Conservation (phyloP, 2,329 filamentous ascomycete genomes). For the Nectriaceae sp. region DNA sequence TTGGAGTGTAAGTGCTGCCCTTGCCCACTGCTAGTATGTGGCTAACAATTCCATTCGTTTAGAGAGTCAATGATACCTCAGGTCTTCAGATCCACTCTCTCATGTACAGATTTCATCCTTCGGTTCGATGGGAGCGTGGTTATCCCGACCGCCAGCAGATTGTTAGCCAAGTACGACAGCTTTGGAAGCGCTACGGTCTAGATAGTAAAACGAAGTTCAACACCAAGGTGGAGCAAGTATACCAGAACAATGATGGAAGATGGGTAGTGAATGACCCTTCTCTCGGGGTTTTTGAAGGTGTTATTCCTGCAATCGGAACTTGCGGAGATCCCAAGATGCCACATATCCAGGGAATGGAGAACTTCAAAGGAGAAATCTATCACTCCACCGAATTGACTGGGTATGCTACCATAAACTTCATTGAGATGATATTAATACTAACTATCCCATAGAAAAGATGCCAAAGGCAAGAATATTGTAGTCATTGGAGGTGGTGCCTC, state of each 20-base stretch:
- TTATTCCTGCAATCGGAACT: constrained; percentile 77
- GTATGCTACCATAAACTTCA: constrained; percentile 26
- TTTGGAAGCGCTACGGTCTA: constrained; percentile 77
- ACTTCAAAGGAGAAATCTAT: constrained; percentile 70
- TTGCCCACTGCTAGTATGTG: not conserved
- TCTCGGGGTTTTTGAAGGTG: constrained; percentile 74
- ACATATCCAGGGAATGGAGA: constrained; percentile 67
- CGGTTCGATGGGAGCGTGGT: constrained; percentile 71
- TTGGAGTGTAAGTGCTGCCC: constrained; percentile 63
- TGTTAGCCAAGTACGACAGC: constrained; percentile 65
- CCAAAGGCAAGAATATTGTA: constrained; percentile 72
- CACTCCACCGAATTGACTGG: constrained; percentile 77
- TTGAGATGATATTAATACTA: not conserved
- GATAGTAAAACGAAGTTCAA: constrained; percentile 72
- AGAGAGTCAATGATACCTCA: constrained; percentile 81
- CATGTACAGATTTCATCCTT: constrained; percentile 88
- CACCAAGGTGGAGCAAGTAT: constrained; percentile 67
- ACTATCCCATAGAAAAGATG: constrained; percentile 54
- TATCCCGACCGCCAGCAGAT: constrained; percentile 80
- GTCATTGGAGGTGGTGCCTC: constrained; percentile 80
- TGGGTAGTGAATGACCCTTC: constrained; percentile 78
- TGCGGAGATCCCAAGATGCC: constrained; percentile 79
- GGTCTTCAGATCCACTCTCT: constrained; percentile 81
- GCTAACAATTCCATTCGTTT: not conserved
- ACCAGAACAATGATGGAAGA: constrained; percentile 65